Conservation (phyloP, 208 protist species). For the Strigomonas oncopelti region DNA sequence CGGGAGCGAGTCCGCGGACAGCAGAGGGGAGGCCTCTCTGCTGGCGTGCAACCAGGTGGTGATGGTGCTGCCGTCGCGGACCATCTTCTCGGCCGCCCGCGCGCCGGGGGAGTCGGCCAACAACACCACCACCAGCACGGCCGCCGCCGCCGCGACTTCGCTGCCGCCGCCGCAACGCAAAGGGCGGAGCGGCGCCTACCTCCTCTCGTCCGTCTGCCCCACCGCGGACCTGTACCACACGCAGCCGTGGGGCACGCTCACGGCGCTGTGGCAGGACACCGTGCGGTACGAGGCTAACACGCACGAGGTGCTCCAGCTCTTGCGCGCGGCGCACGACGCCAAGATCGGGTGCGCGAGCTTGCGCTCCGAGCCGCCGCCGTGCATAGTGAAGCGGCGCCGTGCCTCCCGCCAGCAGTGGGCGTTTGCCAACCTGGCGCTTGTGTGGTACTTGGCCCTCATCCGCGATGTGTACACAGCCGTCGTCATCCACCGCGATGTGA, state of each 20-base stretch:
- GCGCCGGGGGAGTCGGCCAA: not conserved
- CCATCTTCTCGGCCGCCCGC: not conserved
- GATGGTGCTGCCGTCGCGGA: slow-evolving; percentile 3
- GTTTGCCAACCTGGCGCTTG: slow-evolving; percentile 42
- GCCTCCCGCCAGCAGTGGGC: slow-evolving; percentile 16
- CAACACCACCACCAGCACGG: not conserved
- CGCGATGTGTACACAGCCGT: slow-evolving; percentile 45
- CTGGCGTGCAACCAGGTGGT: not conserved
- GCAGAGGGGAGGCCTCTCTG: not conserved
- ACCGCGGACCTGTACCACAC: not conserved
- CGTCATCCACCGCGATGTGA: slow-evolving; percentile 35
- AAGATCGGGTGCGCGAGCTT: not conserved
- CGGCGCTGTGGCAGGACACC: slow-evolving; percentile 34
- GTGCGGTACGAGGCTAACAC: slow-evolving; percentile 44
- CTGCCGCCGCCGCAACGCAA: not conserved
- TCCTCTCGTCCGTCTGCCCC: not conserved
- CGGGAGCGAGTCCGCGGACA: not conserved
- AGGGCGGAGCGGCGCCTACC: not conserved
- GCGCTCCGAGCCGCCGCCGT: not conserved
- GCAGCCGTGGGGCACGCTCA: slow-evolving; percentile 26
- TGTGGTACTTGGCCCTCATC: slow-evolving; percentile 51
- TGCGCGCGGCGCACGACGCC: slow-evolving; percentile 21
- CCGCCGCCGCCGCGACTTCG: not conserved
- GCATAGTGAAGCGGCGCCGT: slow-evolving; percentile 9
- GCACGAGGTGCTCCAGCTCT: slow-evolving; percentile 28